Base-by-base conservation (phyloP, 306 rosid species). In the Cucurbita moschata region DNA sequence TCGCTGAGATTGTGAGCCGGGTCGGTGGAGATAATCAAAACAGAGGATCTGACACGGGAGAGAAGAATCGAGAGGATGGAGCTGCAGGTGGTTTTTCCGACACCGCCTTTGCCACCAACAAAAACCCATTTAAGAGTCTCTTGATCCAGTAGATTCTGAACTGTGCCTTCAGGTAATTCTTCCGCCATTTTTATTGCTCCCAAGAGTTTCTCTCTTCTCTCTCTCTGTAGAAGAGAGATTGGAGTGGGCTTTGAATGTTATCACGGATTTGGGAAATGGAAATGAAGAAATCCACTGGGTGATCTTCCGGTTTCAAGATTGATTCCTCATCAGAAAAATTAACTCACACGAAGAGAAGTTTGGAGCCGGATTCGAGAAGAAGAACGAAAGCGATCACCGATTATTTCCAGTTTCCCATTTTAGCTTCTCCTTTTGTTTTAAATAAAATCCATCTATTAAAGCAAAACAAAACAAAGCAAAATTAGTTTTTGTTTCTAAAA, bases 1-100 rank as follows among this genome's bases (percentile, higher is more conserved):
- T 94, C 98, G 87, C 98, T 94, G 65, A 94, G 98, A 74, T 94
- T 94, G 82, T 94, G 98, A 74, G 98, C 98, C 11, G 98, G 98
- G 82, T 94, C 98, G 76, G 98, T 94, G 77, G 98, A 94, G 78
- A 94, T 94, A 50, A 94, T 90, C 79, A 94, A 86, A 44, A 94
- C 98, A 49, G 98, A 94, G 79, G 84, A 75, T 72, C 98, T 87
- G 60, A 94, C 97, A 51, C 79, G 51, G 44, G 98, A 75, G 63
- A 94, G 89, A 75, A 90, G 97, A 67, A 89, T 89, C 38, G 99
- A 88, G 55, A 94, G 78, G 72, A 94, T 94, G 37, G 99, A 94
- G 75, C 99, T 91, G 70, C 97, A 89, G 2, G 99, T 94, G 40
- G 99, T 94, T 77, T 94, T 94, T 0, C 99, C 99, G 1, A 94